Percentiles rank a stretch among this genome's conserved stretches.
Conservation (phyloP, 2,329 filamentous ascomycete genomes). For the Cladophialophora immunda region DNA sequence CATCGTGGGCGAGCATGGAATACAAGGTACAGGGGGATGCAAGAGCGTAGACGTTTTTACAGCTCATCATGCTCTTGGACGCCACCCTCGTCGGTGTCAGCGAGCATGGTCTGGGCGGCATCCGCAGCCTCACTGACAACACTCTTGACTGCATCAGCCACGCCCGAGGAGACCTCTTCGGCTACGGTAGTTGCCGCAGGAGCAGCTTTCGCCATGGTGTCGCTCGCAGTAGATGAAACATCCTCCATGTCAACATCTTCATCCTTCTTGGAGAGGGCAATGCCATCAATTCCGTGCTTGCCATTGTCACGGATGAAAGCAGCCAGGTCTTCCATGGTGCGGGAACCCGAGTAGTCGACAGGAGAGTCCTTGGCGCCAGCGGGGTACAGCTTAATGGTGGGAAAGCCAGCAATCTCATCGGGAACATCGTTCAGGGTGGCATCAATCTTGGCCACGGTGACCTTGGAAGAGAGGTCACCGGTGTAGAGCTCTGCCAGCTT, state of each 20-base stretch:
- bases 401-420: slow-evolving; percentile 96
- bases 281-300: slow-evolving; percentile 80
- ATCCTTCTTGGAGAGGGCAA: slow-evolving; percentile 63
- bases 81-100: slow-evolving; percentile 39
- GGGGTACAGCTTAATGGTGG: slow-evolving; percentile 97
- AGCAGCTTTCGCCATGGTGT: slow-evolving; percentile 42
- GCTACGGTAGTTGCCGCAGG: slow-evolving; percentile 40
- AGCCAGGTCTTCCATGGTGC: slow-evolving; percentile 89
- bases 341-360: slow-evolving; percentile 85
- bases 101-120: slow-evolving; percentile 35
- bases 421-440: slow-evolving; percentile 96
- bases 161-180: slow-evolving; percentile 73
- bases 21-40: background rate
- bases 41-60: slow-evolving; percentile 24
- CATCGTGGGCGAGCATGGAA: background rate
- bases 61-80: slow-evolving; percentile 40
- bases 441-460: slow-evolving; percentile 86
- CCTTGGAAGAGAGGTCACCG: slow-evolving; percentile 64
- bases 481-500: slow-evolving; percentile 67
- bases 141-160: slow-evolving; percentile 35
- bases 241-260: slow-evolving; percentile 68
- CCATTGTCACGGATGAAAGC: slow-evolving; percentile 95
- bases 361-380: slow-evolving; percentile 87
- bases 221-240: slow-evolving; percentile 51
- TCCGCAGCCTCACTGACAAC: slow-evolving; percentile 36